Evolutionary conservation across 345 rosid species (phyloP).

Genomic region (Eucalyptus curtisii): DNA sequence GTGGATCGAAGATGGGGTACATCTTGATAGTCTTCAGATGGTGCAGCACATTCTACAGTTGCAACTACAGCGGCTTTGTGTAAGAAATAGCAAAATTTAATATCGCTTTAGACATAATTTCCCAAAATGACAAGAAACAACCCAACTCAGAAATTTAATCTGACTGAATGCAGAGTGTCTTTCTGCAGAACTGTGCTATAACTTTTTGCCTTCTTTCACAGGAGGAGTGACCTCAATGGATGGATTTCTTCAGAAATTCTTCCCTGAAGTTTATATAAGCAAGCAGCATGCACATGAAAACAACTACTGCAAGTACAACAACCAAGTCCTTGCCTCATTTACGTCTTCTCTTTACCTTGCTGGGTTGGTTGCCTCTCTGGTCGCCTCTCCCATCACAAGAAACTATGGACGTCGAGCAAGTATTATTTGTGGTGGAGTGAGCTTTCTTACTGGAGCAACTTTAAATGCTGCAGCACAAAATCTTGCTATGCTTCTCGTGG

Average conservation of each 20-base stretch:
- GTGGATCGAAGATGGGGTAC: neutral
- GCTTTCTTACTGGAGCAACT: conserved; percentile 65
- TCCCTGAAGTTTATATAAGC: conserved; percentile 45
- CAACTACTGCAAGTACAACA: conserved; percentile 86
- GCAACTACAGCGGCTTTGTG: neutral
- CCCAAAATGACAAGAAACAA: neutral
- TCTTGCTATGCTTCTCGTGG: conserved; percentile 66
- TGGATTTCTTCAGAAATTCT: conserved; percentile 63
- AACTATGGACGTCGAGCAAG: conserved; percentile 70
- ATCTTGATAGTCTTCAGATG: neutral
- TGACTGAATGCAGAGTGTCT: neutral
- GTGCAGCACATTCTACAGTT: neutral
- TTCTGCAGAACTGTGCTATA: neutral
- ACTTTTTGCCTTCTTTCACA: neutral
- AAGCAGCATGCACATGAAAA: conserved; percentile 73
- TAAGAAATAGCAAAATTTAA: neutral
- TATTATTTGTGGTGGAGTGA: conserved; percentile 73
- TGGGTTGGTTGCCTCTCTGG: conserved; percentile 69
- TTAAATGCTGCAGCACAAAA: conserved; percentile 64
- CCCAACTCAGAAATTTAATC: neutral
- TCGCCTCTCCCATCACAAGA: conserved; percentile 75
- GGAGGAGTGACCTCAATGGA: conserved; percentile 93
- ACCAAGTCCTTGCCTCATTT: conserved; percentile 73
- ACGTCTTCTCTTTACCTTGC: conserved; percentile 91
- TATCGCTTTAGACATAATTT: neutral